Conservation (phyloP, 495 filamentous ascomycete species). For the Parathielavia appendiculata region DNA sequence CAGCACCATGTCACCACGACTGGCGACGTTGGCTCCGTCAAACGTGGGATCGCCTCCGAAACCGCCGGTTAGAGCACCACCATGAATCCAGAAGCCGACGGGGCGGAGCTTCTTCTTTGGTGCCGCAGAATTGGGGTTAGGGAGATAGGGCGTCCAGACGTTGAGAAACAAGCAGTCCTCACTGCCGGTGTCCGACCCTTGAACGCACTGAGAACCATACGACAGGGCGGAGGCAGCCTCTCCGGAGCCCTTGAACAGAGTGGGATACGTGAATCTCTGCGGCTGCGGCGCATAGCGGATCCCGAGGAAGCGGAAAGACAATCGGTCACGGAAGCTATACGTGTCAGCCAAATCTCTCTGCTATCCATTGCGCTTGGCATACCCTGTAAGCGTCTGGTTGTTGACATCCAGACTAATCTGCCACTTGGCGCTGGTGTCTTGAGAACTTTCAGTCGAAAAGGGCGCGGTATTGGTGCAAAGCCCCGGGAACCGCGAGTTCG, state of each 20-base stretch:
- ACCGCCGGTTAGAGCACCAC: conserved; percentile 39
- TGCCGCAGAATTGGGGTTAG: conserved; percentile 26
- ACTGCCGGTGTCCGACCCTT: conserved; percentile 32
- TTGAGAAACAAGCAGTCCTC: conserved; percentile 54
- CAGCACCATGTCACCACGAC: conserved; percentile 54
- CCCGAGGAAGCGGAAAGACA: conserved; percentile 49
- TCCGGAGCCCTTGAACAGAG: conserved; percentile 32
- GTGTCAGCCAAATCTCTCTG: not conserved
- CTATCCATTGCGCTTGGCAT: conserved; percentile 9
- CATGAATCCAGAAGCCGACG: conserved; percentile 51
- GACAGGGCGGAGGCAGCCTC: conserved; percentile 34
- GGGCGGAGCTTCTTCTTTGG: conserved; percentile 37
- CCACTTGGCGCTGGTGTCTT: conserved; percentile 41
- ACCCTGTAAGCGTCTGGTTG: conserved; percentile 42
- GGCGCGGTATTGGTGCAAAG: conserved; percentile 47
- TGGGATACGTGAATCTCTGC: conserved; percentile 38
- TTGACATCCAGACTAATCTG: conserved; percentile 41
- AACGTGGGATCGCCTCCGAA: conserved; percentile 41
- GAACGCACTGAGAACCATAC: conserved; percentile 41
- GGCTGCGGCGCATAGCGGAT: conserved; percentile 40
- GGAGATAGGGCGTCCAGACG: conserved; percentile 50
- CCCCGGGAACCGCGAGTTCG: conserved; percentile 22
- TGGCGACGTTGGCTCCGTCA: conserved; percentile 42
- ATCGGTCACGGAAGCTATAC: conserved; percentile 43
- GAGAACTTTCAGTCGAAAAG: conserved; percentile 35